Evolutionary conservation across 345 rosid genomes (phyloP), one percentile per base, ranked within the genome.

Genomic region (Hibiscus tridactylites): DNA sequence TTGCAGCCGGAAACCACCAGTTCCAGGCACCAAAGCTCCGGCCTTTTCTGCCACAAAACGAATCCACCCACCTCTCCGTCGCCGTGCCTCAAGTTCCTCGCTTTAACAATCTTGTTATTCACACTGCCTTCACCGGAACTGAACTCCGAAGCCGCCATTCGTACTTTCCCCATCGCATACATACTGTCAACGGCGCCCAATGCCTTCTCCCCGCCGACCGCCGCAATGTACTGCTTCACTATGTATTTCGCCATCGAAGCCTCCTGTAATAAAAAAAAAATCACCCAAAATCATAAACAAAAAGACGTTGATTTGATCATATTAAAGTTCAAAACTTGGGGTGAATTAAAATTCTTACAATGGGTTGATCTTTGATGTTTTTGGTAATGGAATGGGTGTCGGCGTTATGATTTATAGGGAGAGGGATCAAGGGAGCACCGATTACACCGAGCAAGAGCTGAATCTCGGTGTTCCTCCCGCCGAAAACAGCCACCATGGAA

Each of bases 121-220:
- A 77, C 56, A 42, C 74, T 81, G 60, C 86, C 93, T 72, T 90
- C 96, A 9, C 97, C 90, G 8, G 86, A 74, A 61, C 88, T 82
- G n/a, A 90, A 87, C 74, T 89, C 97, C 1, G 97, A 87, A 2
- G 92, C 92, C 0, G 80, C 89, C 97, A 95, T 90, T 83, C 78
- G 87, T 83, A 95, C 99, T 80, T 95, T 92, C 65, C 99, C 99
- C 86, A 90, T 86, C 1, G 97, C 99, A 15, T 82, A 95, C 97
- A 90, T 90, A 56, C 99, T 95, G 57, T 86, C 84, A 8, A 88
- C 72, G 0, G 87, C 71, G 73, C 79, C 81, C 76, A 95, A 67
- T 0, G 91, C 93, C 17, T 68, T 74, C 21, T 95, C 97, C 10
- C 99, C 99, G 19, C 99, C 99, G 13, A 87, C 90, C 0, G 97